Base-by-base conservation (phyloP, 352 stramenopile species). In the Phytophthora constricta region DNA sequence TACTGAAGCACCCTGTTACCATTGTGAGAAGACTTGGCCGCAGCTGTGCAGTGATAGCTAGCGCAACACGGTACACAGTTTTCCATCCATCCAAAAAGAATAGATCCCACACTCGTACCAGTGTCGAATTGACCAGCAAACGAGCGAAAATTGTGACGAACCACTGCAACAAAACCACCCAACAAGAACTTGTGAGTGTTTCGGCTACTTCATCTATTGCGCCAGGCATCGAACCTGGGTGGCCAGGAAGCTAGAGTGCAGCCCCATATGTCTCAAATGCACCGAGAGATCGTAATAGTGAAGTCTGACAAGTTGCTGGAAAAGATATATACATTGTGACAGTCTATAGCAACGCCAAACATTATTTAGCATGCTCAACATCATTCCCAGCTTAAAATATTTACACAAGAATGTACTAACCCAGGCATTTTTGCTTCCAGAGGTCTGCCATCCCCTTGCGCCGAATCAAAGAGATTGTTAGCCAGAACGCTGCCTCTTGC, bases 121-220 rank as follows among this genome's bases (percentile, higher is more conserved):
- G 74, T 16, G 77, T 74, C 9, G 74, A 52, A 0, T 64, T 56
- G 4, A 76, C 63, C 16, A 94, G 59, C 10, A 89, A 74, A 22
- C 86, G 82, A 37, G 87, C 75, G 58, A 96, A 96, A n/a, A 92
- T 51, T 27, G 87, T 96, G 42, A 90, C 86, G 68, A 96, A 93
- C 87, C 87, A 96, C 87, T 96, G 53, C 13, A 49, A 23, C n/a
- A n/a, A 11, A 31, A 10, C 17, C 14, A 47, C 41, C 2, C 17
- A 7, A 9, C 17, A n/a, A 47, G 41, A n/a, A n/a, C n/a, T n/a
- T n/a, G n/a, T n/a, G n/a, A n/a, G n/a, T 25, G 9, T 14, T 5
- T 16, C 2, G 20, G 19, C 11, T 5, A 11, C 17, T 59, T 33
- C 22, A 14, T 20, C 50, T 46, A 48, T 48, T 28, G 26, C 8